Conservation (phyloP, 352 stramenopile genomes). For the Pelagophyceae sp. region DNA sequence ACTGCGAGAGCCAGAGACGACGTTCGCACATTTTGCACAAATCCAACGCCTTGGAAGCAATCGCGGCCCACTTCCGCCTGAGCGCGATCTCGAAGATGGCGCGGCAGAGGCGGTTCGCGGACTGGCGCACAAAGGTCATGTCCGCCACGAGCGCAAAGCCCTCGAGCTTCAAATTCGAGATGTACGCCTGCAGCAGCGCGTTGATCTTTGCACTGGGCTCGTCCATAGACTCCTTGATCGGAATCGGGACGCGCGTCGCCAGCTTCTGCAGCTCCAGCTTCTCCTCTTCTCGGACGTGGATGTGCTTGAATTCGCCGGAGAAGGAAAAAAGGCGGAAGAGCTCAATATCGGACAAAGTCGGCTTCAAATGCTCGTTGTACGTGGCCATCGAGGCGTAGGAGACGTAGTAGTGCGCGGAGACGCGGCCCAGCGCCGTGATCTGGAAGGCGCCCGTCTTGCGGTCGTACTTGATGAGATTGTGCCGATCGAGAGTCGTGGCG, state of each 20-base stretch:
- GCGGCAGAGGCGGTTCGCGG: slow-evolving; percentile 91
- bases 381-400: slow-evolving; percentile 92
- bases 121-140: slow-evolving; percentile 98
- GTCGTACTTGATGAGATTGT: slow-evolving; percentile 96
- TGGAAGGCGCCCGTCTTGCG: slow-evolving; percentile 84
- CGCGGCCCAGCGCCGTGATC: slow-evolving; percentile 87
- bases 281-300: slow-evolving; percentile 95
- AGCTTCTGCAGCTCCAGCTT: slow-evolving; percentile 96
- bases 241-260: slow-evolving; percentile 91
- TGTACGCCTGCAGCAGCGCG: slow-evolving; percentile 97
- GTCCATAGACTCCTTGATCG: slow-evolving; percentile 87
- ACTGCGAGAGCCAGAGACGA: slow-evolving; percentile 94
- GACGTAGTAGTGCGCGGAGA: slow-evolving; percentile 99
- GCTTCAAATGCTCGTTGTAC: slow-evolving; percentile 96
- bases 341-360: slow-evolving; percentile 99
- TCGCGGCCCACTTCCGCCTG: slow-evolving; percentile 81
- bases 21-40: slow-evolving; percentile 99
- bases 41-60: slow-evolving; percentile 86
- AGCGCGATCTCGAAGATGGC: slow-evolving; percentile 98
- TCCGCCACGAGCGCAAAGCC: slow-evolving; percentile 96
- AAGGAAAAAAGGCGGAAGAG: slow-evolving; percentile 96
- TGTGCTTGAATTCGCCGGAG: slow-evolving; percentile 97
- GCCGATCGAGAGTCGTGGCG: slow-evolving; percentile 86
- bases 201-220: slow-evolving; percentile 94
- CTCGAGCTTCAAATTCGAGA: slow-evolving; percentile 91